phyloP scores from a whole-genome alignment of 495 filamentous ascomycete species.

The Hypoxylon fragiforme region DNA sequence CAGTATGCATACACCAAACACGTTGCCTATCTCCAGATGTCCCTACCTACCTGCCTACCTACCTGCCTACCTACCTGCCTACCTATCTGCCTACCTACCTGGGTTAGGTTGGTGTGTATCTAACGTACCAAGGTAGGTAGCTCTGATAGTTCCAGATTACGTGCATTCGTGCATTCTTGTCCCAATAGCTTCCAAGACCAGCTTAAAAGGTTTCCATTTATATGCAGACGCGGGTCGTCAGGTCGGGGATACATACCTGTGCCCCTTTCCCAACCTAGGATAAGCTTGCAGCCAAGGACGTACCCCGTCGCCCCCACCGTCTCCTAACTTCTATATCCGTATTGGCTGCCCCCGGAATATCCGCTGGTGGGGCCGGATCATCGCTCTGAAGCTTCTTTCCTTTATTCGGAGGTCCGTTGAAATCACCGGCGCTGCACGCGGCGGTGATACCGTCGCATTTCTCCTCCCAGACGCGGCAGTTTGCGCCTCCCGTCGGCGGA shows the following conservation, averaged over 20 bases:
- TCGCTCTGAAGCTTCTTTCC: constrained; percentile 44
- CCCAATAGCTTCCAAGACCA: neutral
- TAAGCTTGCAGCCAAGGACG: neutral
- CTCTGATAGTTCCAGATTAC: too few relatives aligned
- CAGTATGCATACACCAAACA: too few relatives aligned
- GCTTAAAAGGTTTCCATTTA: neutral
- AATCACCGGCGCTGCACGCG: constrained; percentile 51
- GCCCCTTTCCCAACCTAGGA: too few relatives aligned
- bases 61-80: too few relatives aligned
- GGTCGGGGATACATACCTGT: neutral
- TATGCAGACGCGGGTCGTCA: too few relatives aligned
- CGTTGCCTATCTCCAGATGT: too few relatives aligned
- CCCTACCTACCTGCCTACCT: neutral
- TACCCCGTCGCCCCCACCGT: constrained; percentile 7
- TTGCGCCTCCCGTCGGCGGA: constrained; percentile 57
- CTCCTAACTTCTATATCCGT: neutral
- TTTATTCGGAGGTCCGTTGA: constrained; percentile 62
- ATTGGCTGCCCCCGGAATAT: constrained; percentile 25
- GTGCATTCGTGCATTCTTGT: too few relatives aligned
- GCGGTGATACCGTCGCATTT: constrained; percentile 60
- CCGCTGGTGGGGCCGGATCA: constrained; percentile 16
- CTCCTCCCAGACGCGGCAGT: constrained; percentile 61
- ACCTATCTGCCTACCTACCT: too few relatives aligned
- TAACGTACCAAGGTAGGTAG: too few relatives aligned
- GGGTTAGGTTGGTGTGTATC: too few relatives aligned